Evolutionary conservation across 805 yeast genomes (phyloP).

Genomic region (Middelhovenomyces tepae): DNA sequence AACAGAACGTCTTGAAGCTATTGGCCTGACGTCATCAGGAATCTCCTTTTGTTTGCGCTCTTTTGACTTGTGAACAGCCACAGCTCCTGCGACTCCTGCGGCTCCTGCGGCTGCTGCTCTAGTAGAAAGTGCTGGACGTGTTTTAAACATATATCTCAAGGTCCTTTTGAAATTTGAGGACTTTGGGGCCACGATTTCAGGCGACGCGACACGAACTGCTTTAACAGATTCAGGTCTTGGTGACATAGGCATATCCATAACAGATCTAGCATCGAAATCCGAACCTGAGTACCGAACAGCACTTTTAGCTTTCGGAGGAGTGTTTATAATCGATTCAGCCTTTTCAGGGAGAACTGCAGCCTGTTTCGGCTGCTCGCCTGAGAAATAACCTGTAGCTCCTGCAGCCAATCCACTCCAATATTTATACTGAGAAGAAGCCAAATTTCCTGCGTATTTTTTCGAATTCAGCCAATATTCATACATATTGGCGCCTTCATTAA

Average conservation of each 20-base stretch:
- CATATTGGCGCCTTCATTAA: conserved; percentile 2
- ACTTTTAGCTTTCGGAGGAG: too few relatives aligned
- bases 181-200: conserved; percentile 8
- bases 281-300: too few relatives aligned
- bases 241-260: conserved; percentile 5
- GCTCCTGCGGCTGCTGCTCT: conserved; percentile 1
- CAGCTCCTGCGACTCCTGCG: conserved; percentile 4
- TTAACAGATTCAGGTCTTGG: too few relatives aligned
- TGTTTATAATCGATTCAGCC: too few relatives aligned
- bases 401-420: neutral
- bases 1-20: conserved; percentile 3
- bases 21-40: conserved; percentile 1
- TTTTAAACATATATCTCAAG: conserved; percentile 9
- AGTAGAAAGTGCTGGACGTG: conserved; percentile 5
- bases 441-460: neutral
- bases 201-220: too few relatives aligned
- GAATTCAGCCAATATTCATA: conserved; percentile 7
- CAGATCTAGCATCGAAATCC: conserved; percentile 3
- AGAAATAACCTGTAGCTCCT: too few relatives aligned
- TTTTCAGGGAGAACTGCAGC: too few relatives aligned
- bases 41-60: conserved; percentile 1
- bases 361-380: too few relatives aligned
- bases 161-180: conserved; percentile 13
- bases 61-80: neutral
- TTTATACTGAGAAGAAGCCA: neutral